Base-by-base conservation (phyloP, 345 rosid genomes). In the Pistacia integerrima region DNA sequence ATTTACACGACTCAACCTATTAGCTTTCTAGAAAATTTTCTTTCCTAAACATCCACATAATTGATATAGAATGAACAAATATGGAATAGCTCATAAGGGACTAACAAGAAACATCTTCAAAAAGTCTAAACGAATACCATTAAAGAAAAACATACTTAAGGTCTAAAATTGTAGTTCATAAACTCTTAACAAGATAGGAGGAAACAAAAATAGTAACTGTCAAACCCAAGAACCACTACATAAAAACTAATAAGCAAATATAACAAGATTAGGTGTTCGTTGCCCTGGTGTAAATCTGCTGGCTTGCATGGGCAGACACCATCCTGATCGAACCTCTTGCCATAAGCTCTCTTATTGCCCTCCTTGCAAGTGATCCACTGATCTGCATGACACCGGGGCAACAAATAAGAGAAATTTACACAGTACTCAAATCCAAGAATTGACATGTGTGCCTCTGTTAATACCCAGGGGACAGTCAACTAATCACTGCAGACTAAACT, bases 281-380 rank as follows among this genome's bases (percentile, higher is more conserved):
- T 48, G 84, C 84, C 74, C 84, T 58, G 22, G 84, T 82, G 82
- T 82, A 82, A 62, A 82, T 82, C 84, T 78, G 82, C 79, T 82
- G 85, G 62, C 85, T 78, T 59, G 85, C 56, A n/a, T 82, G 85
- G 41, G 85, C 74, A 12, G 85, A 78, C 28, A 82, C 82, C 85
- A 82, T 78, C 75, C 85, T 78, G 77, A 82, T 82, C 74, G 74
- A 76, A 22, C 84, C 84, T 44, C 82, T 78, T 4, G 82, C 85
- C 85, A 78, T 82, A 73, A 82, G 77, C 60, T 82, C 85, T 56
- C 74, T 71, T 14, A 82, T 82, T 30, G 82, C 84, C 76, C 70
- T 82, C 79, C 84, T 82, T 12, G 81, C 84, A 65, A 82, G 84
- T 1, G 84, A 82, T 55, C 85, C 82, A 11, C 44, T 82, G 4